Base-by-base conservation (phyloP, 352 stramenopile genomes). In the Globisporangium nunn region DNA sequence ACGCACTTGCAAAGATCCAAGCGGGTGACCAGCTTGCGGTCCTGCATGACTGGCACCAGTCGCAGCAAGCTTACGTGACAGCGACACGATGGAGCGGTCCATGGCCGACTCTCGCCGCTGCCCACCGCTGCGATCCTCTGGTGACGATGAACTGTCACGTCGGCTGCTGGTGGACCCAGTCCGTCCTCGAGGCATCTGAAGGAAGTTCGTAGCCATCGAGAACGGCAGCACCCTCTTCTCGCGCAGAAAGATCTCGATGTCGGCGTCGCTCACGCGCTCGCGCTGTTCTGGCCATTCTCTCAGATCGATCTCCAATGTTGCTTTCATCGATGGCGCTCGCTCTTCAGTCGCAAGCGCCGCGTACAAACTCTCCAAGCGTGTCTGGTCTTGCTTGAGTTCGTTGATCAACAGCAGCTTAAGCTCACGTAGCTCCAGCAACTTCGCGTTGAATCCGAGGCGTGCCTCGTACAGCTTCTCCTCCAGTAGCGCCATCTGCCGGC, bases 281-380 rank as follows among this genome's bases (percentile, higher is more conserved):
- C 81, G 79, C 58, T 96, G 83, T 66, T 97, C 91, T 0, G 89
- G 88, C 86, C 87, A 97, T 68, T 97, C 88, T 17, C 63, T 45
- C 39, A 86, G 64, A 53, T 96, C 81, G 12, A 96, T 64, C 23
- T 64, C 56, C 10, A 87, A 58, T 5, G 44, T 51, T 31, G 18
- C 18, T 17, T 43, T 52, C 17, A 18, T 45, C 31, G 62, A 60
- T 4, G 52, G 14, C 48, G 50, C 46, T 0, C 48, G n/a, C 6
- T 59, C 50, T 11, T 52, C 28, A n/a, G 53, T 53, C 4, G 60
- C 59, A 6, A 96, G 68, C 48, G 69, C 61, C 2, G 59, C 18
- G 30, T 78, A 65, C 8, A 96, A 81, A 4, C 72, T 52, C 4
- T 67, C 44, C 5, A 95, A 54, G 3, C 71, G 71, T 37, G 70